phyloP scores from a whole-genome alignment of 2,329 filamentous ascomycete species.

The Ceratocystis colombiana region DNA sequence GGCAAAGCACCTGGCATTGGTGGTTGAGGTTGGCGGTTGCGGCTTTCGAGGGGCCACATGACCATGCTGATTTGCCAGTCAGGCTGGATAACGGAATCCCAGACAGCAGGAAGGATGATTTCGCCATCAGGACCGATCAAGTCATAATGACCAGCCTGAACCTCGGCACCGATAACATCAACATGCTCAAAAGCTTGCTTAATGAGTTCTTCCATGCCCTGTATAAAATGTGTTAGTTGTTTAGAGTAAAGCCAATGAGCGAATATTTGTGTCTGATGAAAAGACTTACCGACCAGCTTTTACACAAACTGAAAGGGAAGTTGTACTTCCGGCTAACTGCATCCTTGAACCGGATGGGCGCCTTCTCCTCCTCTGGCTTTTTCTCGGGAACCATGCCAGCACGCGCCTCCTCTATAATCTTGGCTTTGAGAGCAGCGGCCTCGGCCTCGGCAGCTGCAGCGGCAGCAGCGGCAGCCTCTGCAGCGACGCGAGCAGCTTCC shows the following conservation, averaged over 20 bases:
- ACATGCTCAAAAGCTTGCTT: slow-evolving; percentile 75
- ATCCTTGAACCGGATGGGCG: slow-evolving; percentile 82
- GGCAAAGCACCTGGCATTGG: not conserved
- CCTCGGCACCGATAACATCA: slow-evolving; percentile 63
- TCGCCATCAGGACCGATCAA: slow-evolving; percentile 68
- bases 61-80: slow-evolving; percentile 49
- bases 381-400: slow-evolving; percentile 41
- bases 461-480: slow-evolving; percentile 33
- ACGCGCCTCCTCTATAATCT: slow-evolving; percentile 47
- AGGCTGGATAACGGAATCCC: slow-evolving; percentile 71
- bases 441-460: slow-evolving; percentile 42
- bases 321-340: slow-evolving; percentile 84
- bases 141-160: slow-evolving; percentile 70
- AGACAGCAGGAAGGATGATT: slow-evolving; percentile 67
- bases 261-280: not conserved
- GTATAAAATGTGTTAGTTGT: slow-evolving; percentile 4
- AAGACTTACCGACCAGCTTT: slow-evolving; percentile 64
- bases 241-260: not conserved
- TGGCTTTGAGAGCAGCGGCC: slow-evolving; percentile 44
- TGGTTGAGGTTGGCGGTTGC: slow-evolving; percentile 23
- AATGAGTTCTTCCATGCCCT: slow-evolving; percentile 82
- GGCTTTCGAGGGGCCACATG: slow-evolving; percentile 49
- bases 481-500: slow-evolving; percentile 35
- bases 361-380: slow-evolving; percentile 47
- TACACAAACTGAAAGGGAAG: slow-evolving; percentile 78